Evolutionary conservation across 805 yeast species (phyloP).

Genomic region (Kodamaea sagamina): DNA sequence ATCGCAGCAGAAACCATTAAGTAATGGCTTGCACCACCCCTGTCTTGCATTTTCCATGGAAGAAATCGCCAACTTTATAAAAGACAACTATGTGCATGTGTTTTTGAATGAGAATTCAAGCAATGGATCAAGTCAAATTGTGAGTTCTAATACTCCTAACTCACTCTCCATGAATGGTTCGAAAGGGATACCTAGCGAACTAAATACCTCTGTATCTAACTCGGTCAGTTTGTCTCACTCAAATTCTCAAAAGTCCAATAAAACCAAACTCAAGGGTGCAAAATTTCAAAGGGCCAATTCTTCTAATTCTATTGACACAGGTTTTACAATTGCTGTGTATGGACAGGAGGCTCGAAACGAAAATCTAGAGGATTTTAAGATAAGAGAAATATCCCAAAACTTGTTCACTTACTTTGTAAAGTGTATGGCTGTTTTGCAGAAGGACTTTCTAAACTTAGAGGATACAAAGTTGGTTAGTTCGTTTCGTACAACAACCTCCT

Average conservation of each 20-base stretch:
- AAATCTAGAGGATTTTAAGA: constrained; percentile 25
- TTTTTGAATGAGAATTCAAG: constrained; percentile 1
- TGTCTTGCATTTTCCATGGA: constrained; percentile 30
- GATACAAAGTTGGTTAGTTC: constrained; percentile 7
- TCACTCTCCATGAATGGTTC: too few species aligned
- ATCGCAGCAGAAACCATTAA: constrained; percentile 25
- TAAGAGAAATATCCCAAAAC: constrained; percentile 34
- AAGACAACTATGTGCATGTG: constrained; percentile 18
- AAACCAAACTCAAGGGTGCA: constrained; percentile 11
- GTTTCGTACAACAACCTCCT: constrained; percentile 8
- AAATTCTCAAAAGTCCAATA: constrained; percentile 7
- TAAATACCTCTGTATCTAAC: neutral
- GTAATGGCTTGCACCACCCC: constrained; percentile 25
- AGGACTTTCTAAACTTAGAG: constrained; percentile 20
- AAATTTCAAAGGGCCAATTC: constrained; percentile 17
- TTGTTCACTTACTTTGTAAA: constrained; percentile 26
- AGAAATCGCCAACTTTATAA: constrained; percentile 28
- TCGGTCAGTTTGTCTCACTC: constrained; percentile 2
- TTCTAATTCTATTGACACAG: constrained; percentile 13
- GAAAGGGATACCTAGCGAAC: neutral
- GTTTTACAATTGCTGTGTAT: neutral
- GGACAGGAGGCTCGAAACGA: constrained; percentile 9
- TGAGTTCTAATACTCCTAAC: too few species aligned
- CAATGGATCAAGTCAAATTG: neutral
- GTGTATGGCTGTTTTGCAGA: constrained; percentile 24